Evolutionary conservation across 164 flowering plant species (phyloP).

Genomic region (Cinnamomum chago): DNA sequence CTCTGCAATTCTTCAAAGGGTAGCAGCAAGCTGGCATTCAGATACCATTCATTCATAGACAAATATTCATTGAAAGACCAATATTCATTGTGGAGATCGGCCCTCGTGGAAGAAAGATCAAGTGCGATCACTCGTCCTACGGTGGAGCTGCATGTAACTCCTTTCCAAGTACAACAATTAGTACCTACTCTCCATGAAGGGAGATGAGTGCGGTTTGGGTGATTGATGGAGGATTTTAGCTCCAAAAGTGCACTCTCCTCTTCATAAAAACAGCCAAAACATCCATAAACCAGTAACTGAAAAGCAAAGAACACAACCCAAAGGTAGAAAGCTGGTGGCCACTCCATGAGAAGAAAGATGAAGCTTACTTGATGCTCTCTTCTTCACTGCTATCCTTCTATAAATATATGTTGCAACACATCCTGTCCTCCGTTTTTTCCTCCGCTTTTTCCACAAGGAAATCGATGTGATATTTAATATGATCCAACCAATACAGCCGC

Average conservation of each 20-base stretch:
- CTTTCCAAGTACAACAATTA: slow-evolving; percentile 5
- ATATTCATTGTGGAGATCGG: too few relatives aligned
- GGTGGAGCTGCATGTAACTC: background rate
- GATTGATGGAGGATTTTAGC: background rate
- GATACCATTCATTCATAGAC: too few relatives aligned
- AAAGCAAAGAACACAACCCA: background rate
- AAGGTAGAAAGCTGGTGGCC: background rate
- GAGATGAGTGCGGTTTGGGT: slow-evolving; percentile 2
- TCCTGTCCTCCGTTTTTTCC: too few relatives aligned
- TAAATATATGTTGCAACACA: too few relatives aligned
- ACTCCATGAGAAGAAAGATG: slow-evolving; percentile 5
- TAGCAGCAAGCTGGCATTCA: background rate
- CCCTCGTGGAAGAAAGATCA: background rate
- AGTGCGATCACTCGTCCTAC: background rate
- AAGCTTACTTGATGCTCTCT: too few relatives aligned
- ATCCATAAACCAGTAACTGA: background rate
- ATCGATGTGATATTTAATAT: too few relatives aligned
- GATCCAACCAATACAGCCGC: too few relatives aligned
- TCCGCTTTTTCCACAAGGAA: too few relatives aligned
- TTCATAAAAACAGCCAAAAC: background rate
- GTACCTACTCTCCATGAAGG: slow-evolving; percentile 1
- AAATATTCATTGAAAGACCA: background rate
- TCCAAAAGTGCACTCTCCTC: background rate
- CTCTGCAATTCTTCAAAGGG: slow-evolving; percentile 4
- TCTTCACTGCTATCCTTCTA: too few relatives aligned